phyloP scores from a whole-genome alignment of 768 basidiomycete species.

The Boletus fagicola region DNA sequence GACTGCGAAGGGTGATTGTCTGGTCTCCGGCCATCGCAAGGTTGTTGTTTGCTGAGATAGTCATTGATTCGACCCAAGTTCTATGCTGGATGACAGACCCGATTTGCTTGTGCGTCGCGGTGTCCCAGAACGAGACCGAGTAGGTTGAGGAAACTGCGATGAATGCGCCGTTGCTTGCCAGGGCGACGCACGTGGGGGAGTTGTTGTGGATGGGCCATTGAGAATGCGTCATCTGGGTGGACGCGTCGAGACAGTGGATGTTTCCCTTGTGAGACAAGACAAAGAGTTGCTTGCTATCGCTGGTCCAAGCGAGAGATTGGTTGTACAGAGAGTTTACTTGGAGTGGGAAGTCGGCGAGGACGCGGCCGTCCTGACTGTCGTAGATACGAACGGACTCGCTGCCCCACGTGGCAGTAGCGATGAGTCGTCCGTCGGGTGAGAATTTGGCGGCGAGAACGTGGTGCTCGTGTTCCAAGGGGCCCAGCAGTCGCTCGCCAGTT shows the following conservation, averaged over 20 bases:
- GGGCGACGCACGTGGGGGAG: too few relatives aligned
- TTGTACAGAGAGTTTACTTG: neutral
- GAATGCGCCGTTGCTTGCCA: too few relatives aligned
- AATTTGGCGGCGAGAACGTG: accelerated
- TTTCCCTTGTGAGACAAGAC: neutral
- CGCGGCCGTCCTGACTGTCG: neutral
- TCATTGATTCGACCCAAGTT: neutral
- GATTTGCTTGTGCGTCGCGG: neutral
- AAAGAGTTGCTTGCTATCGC: neutral
- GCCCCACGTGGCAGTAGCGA: neutral
- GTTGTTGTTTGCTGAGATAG: neutral
- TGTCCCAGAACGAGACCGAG: neutral
- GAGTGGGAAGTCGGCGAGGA: neutral
- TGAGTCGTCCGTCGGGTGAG: neutral
- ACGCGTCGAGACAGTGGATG: neutral
- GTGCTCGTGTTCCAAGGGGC: neutral
- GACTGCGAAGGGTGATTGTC: neutral
- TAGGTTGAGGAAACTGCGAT: too few relatives aligned
- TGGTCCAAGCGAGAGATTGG: neutral
- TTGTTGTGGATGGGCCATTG: too few relatives aligned
- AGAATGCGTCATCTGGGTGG: neutral
- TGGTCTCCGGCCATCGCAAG: neutral
- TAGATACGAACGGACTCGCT: neutral
- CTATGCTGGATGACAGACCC: neutral
- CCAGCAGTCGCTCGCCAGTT: neutral